Percentiles rank a stretch among this genome's conserved stretches.
Conservation (phyloP, 2,329 filamentous ascomycete genomes). For the Colletotrichum cordylinicola region DNA sequence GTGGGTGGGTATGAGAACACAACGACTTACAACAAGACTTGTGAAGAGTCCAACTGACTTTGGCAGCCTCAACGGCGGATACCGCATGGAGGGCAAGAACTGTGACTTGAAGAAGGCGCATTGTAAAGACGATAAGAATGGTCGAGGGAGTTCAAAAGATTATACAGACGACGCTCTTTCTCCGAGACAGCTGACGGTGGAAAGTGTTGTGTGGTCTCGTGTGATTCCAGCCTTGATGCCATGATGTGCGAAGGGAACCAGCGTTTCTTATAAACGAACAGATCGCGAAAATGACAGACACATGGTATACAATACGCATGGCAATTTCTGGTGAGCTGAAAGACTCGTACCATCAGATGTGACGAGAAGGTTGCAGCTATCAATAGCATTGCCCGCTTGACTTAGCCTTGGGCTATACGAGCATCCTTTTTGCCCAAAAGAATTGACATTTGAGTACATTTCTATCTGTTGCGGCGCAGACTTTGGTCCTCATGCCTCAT, state of each 20-base stretch:
- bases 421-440: background rate
- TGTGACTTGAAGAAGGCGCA: background rate
- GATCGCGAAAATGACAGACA: background rate
- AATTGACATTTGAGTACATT: background rate
- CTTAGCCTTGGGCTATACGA: background rate
- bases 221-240: background rate
- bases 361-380: background rate
- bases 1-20: background rate
- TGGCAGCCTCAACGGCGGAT: background rate
- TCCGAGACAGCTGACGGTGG: background rate
- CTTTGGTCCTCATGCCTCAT: background rate
- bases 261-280: background rate
- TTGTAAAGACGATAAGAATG: background rate
- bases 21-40: background rate
- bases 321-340: background rate
- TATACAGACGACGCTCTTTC: background rate
- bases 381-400: background rate
- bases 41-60: background rate
- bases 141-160: background rate
- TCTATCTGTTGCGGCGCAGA: background rate
- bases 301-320: background rate
- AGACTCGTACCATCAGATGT: background rate
- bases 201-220: background rate
- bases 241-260: background rate
- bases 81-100: background rate